These are phyloP conservation scores for Purpureocillium lavendulum DNA, from an alignment of 2,329 filamentous ascomycete species.

Conservation along the genomic window DNA sequence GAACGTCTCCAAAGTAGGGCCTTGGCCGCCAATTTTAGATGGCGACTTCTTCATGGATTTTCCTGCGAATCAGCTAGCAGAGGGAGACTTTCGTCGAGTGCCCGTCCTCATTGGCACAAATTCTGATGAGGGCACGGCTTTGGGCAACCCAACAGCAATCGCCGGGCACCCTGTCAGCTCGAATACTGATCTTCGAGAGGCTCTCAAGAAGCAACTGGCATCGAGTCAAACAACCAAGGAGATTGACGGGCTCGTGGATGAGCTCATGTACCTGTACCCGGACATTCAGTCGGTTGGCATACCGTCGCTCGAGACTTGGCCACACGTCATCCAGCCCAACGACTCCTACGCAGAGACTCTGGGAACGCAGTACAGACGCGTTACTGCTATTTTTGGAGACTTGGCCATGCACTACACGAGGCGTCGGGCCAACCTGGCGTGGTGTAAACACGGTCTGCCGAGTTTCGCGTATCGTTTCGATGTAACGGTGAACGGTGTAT, in stretches of 20 bases:
- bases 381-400: constrained; percentile 19
- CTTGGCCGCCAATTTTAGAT: constrained; percentile 22
- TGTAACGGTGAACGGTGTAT: constrained; percentile 17
- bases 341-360: constrained; percentile 13
- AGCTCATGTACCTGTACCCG: constrained; percentile 18
- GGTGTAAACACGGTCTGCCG: constrained; percentile 15
- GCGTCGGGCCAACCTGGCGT: constrained; percentile 17
- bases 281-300: constrained; percentile 24
- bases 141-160: constrained; percentile 11
- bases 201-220: constrained; percentile 3
- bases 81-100: constrained; percentile 24
- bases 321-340: constrained; percentile 17
- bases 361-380: constrained; percentile 21
- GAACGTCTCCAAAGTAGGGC: constrained; percentile 2
- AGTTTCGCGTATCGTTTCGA: constrained; percentile 24
- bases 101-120: constrained; percentile 27
- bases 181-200: neutral
- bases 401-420: constrained; percentile 16
- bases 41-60: constrained; percentile 24
- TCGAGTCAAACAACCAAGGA: constrained; percentile 12
- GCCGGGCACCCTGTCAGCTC: constrained; percentile 5
- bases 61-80: constrained; percentile 18
- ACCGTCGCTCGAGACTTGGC: constrained; percentile 22
- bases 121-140: constrained; percentile 17
- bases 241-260: constrained; percentile 11